Conservation (phyloP, 2,329 filamentous ascomycete species). For the Beauveria varroae region DNA sequence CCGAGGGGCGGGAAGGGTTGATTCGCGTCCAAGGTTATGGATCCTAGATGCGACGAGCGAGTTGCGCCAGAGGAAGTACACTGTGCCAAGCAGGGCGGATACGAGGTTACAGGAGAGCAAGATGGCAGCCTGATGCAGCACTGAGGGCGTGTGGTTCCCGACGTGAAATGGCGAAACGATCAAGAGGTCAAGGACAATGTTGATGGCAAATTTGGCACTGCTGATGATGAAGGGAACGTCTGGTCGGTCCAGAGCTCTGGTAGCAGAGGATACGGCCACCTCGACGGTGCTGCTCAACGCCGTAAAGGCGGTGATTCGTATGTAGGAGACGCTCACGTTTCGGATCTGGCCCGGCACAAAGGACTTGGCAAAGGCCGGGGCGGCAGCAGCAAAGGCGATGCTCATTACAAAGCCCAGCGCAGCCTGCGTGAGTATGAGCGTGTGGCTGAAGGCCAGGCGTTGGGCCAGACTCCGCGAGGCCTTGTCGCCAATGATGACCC, state of each 20-base stretch:
- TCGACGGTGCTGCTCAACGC: constrained; percentile 56
- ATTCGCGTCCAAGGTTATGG: not conserved
- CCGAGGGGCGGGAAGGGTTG: constrained; percentile 28
- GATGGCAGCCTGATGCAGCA: constrained; percentile 58
- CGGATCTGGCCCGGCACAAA: constrained; percentile 58
- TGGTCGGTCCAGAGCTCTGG: constrained; percentile 58
- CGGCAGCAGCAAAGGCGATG: constrained; percentile 47
- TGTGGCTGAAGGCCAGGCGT: constrained; percentile 54
- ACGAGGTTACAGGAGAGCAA: constrained; percentile 53
- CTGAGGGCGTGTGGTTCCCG: constrained; percentile 41
- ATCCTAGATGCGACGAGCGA: not conserved
- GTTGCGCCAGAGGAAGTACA: constrained; percentile 44
- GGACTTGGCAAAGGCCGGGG: constrained; percentile 45
- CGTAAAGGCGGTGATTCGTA: constrained; percentile 57
- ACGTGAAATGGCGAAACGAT: constrained; percentile 61
- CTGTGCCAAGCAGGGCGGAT: constrained; percentile 47
- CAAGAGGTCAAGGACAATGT: constrained; percentile 60
- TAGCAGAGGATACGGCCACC: constrained; percentile 52
- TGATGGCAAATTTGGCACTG: constrained; percentile 53
- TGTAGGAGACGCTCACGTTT: constrained; percentile 50
- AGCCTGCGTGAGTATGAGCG: constrained; percentile 53
- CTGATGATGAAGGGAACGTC: constrained; percentile 63
- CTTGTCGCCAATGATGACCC: constrained; percentile 61
- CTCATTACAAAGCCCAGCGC: constrained; percentile 52
- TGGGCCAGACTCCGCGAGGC: constrained; percentile 41